These are phyloP conservation scores for Annona cherimola DNA, from an alignment of 164 flowering plant genomes.

Conservation along the genomic window DNA sequence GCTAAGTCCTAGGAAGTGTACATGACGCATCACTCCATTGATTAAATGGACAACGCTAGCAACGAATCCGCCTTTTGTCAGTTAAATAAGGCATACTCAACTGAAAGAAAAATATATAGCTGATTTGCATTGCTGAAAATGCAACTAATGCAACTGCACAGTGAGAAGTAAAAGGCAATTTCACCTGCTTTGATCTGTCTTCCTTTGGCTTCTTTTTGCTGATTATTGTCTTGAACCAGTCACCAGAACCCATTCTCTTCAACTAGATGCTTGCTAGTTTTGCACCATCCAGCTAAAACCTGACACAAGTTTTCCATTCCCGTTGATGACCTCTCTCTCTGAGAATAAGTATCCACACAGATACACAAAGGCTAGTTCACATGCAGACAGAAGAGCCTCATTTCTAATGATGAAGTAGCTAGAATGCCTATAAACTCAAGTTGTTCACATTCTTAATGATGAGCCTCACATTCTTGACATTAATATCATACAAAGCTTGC, in stretches of 20 bases:
- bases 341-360: neutral
- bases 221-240: slow-evolving; percentile 71
- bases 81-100: neutral
- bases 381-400: neutral
- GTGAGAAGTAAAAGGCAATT: slow-evolving; percentile 4
- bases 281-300: slow-evolving; percentile 23
- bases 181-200: slow-evolving; percentile 28
- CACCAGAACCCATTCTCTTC: slow-evolving; percentile 69
- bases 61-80: neutral
- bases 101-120: neutral
- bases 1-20: neutral
- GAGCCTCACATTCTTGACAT: no score
- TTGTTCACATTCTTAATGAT: no score
- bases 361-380: neutral
- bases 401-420: slow-evolving; percentile 1
- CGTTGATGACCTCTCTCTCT: neutral
- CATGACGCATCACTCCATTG: neutral
- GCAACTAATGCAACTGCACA: neutral
- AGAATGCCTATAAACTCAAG: neutral
- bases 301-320: slow-evolving; percentile 9
- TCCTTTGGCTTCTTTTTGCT: slow-evolving; percentile 55
- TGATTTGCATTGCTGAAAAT: neutral
- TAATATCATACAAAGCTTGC: neutral
- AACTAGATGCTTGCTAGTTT: neutral
- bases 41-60: neutral